These are phyloP conservation scores for Sphaerulina populicola DNA, from an alignment of 2,329 filamentous ascomycete genomes.

Conservation along the genomic window DNA sequence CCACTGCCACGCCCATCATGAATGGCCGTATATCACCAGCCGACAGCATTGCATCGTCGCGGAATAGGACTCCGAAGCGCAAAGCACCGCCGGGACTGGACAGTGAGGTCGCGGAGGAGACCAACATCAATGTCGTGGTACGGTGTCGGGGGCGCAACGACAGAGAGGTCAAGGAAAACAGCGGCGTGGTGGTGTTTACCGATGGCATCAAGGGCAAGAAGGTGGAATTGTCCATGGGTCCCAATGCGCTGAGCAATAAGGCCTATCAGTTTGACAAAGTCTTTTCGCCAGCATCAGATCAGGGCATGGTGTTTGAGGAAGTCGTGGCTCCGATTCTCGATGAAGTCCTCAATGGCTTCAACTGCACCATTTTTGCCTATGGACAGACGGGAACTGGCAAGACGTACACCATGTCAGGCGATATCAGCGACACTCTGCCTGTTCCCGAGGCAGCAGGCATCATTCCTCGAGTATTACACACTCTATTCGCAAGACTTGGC, in stretches of 20 bases:
- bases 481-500: slow-evolving; percentile 78
- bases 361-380: slow-evolving; percentile 98
- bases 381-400: slow-evolving; percentile 97
- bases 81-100: slow-evolving; percentile 69
- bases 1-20: slow-evolving; percentile 41
- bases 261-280: slow-evolving; percentile 95
- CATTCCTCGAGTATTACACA: slow-evolving; percentile 81
- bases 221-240: slow-evolving; percentile 84
- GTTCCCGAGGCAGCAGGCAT: slow-evolving; percentile 89
- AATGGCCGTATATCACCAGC: slow-evolving; percentile 59
- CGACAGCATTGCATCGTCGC: slow-evolving; percentile 56
- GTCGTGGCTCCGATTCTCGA: slow-evolving; percentile 87
- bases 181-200: slow-evolving; percentile 79
- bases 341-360: slow-evolving; percentile 90
- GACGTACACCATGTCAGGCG: slow-evolving; percentile 98
- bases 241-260: slow-evolving; percentile 88
- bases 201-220: slow-evolving; percentile 79
- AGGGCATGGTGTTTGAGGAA: slow-evolving; percentile 89
- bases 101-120: slow-evolving; percentile 62
- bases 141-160: slow-evolving; percentile 87
- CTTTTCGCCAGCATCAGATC: slow-evolving; percentile 89
- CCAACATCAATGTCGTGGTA: slow-evolving; percentile 96
- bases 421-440: slow-evolving; percentile 86
- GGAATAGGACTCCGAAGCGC: slow-evolving; percentile 58
- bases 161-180: slow-evolving; percentile 88